These are phyloP conservation scores for Diaporthe amygdali DNA, from an alignment of 2,329 filamentous ascomycete genomes.

Conservation along the genomic window DNA sequence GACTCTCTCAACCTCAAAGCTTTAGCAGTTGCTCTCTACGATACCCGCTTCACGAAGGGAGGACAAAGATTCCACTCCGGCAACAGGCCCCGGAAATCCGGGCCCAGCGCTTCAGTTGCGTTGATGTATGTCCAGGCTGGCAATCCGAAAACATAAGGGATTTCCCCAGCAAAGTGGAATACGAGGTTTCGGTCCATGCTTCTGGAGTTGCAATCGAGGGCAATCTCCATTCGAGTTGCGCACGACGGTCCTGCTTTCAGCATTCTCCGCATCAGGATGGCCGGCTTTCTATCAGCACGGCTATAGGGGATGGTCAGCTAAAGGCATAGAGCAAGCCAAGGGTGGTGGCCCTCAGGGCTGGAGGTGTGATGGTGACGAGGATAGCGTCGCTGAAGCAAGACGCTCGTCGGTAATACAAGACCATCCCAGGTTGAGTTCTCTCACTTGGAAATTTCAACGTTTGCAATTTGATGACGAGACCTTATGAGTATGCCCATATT, in stretches of 20 bases:
- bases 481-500: neutral
- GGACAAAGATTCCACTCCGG: neutral
- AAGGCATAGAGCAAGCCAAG: neutral
- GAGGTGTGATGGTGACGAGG: neutral
- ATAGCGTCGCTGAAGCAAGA: neutral
- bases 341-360: neutral
- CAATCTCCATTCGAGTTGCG: neutral
- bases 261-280: neutral
- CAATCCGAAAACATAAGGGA: neutral
- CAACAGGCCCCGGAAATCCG: neutral
- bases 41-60: neutral
- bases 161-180: neutral
- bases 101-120: neutral
- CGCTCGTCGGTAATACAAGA: neutral
- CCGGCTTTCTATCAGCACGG: neutral
- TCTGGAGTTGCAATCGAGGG: neutral
- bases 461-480: neutral
- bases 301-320: neutral
- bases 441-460: neutral
- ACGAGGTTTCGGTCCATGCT: neutral
- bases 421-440: neutral
- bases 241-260: neutral
- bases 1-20: neutral
- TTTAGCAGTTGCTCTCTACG: neutral
- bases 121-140: neutral